These are phyloP conservation scores for Colletotrichum acutatum DNA, from an alignment of 2,329 filamentous ascomycete species.

Conservation along the genomic window DNA sequence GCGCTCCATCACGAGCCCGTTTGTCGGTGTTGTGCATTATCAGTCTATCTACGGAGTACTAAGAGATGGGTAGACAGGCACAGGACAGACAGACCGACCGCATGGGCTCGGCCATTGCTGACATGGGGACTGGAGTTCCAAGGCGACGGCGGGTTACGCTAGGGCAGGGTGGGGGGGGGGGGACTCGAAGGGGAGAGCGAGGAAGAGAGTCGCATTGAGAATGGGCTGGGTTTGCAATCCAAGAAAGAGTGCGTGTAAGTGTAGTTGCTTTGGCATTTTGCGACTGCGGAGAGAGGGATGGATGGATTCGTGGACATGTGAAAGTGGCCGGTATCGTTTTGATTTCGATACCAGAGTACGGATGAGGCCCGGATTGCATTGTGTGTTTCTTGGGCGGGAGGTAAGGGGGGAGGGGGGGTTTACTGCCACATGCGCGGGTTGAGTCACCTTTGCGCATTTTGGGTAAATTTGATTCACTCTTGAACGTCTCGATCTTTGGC, in stretches of 20 bases:
- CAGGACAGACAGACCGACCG: background rate
- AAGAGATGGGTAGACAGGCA: background rate
- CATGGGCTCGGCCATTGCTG: slow-evolving; percentile 1
- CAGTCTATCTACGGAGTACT: too few species aligned
- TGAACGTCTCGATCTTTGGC: too few species aligned
- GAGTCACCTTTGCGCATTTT: background rate
- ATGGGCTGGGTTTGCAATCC: background rate
- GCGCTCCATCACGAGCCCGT: background rate
- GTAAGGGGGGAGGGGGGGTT: background rate
- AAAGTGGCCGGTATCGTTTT: slow-evolving; percentile 20
- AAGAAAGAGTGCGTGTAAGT: background rate
- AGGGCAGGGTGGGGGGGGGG: background rate
- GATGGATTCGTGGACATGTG: slow-evolving; percentile 16
- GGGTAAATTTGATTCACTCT: background rate
- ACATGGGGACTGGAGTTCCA: background rate
- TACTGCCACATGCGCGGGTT: background rate
- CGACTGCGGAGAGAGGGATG: too few species aligned
- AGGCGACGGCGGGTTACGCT: background rate
- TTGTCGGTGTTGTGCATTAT: background rate
- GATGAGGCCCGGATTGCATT: too few species aligned
- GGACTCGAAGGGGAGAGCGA: too few species aligned
- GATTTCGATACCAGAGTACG: background rate
- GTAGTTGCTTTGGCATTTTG: too few species aligned
- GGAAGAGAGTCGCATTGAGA: background rate
- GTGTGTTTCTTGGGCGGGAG: background rate